A percentile compares a stretch with the other conserved stretches of the same genome.
Conservation (phyloP, 768 basidiomycete species). For the Nevesoporus exiguus region DNA sequence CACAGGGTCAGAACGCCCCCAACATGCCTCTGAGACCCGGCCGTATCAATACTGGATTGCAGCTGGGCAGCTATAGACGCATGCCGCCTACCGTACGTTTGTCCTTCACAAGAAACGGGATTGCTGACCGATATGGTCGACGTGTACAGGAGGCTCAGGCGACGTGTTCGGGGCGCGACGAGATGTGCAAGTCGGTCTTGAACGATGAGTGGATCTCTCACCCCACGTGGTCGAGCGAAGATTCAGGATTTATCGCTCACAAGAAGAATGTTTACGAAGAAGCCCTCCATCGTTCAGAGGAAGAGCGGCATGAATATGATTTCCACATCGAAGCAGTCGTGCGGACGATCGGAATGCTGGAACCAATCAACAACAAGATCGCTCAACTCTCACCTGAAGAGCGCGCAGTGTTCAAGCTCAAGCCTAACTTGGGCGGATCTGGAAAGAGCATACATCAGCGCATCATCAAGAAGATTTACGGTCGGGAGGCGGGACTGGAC, state of each 20-base stretch:
- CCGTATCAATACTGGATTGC: constrained; percentile 63
- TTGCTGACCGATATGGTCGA: constrained; percentile 1
- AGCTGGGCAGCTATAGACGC: constrained; percentile 87
- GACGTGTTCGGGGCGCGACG: constrained; percentile 91
- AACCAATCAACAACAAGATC: constrained; percentile 89
- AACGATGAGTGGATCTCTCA: constrained; percentile 99
- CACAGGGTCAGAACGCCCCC: constrained; percentile 39
- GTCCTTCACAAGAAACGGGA: not conserved
- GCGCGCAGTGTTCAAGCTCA: constrained; percentile 75
- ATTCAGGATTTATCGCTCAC: constrained; percentile 84
- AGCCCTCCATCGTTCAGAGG: constrained; percentile 92
- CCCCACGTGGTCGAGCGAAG: constrained; percentile 93
- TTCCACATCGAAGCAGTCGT: constrained; percentile 96
- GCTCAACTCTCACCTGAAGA: constrained; percentile 76
- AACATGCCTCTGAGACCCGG: constrained; percentile 44
- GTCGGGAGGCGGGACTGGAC: constrained; percentile 76
- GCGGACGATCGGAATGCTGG: constrained; percentile 86
- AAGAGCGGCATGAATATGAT: constrained; percentile 98
- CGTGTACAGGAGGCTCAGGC: constrained; percentile 73
- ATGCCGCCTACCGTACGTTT: constrained; percentile 74
- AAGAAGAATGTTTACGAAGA: constrained; percentile 97
- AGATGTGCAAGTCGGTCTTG: constrained; percentile 92
- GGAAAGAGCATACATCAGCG: constrained; percentile 87
- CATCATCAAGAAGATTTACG: constrained; percentile 96
- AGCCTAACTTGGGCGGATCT: constrained; percentile 82